Base-by-base conservation (phyloP, 2,329 filamentous ascomycete genomes). In the Sphaerulina vaccinii region DNA sequence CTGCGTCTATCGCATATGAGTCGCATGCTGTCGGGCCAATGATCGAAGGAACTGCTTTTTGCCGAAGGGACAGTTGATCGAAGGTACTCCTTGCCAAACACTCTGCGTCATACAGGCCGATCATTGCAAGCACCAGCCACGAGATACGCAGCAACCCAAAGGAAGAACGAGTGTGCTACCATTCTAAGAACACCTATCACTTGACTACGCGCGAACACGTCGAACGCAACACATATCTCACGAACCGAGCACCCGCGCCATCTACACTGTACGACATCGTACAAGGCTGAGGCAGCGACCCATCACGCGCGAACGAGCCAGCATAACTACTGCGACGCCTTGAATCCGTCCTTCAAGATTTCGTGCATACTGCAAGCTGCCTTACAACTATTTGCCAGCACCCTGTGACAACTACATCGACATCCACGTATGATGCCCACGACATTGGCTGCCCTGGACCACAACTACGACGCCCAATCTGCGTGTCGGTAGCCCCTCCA, bases 341-440 rank as follows among this genome's bases (percentile, higher is more conserved):
- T n/a, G n/a, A n/a, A n/a, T n/a, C n/a, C n/a, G n/a, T n/a, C n/a
- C n/a, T n/a, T n/a, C n/a, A n/a, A n/a, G n/a, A 27, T 11, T 6
- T 27, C 24, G 24, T 27, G 24, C 24, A 27, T 27, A 11, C 24
- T 27, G 24, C 7, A 27, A 27, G 33, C 33, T 13, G 33, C n/a
- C 33, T 36, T 9, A 16, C 9, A 36, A 13, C 5, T n/a, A 36
- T n/a, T 37, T 37, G 15, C 35, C 35, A 16, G 11, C 35, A n/a
- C n/a, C 15, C 16, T 29, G 16, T 33, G 24, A 38, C 44, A 8
- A 29, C 24, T 27, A 27, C 24, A 10, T 6, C 24, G 32, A 47
- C 44, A 21, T 21, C 22, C 22, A 24, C 49, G 33, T 44, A 53
- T 40, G 38, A 53, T 53, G 51, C 46, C 23, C 45, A 40, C 51